These are phyloP conservation scores for Ocimum tenuiflorum DNA, from an alignment of 257 asterid genomes.

Conservation along the genomic window DNA sequence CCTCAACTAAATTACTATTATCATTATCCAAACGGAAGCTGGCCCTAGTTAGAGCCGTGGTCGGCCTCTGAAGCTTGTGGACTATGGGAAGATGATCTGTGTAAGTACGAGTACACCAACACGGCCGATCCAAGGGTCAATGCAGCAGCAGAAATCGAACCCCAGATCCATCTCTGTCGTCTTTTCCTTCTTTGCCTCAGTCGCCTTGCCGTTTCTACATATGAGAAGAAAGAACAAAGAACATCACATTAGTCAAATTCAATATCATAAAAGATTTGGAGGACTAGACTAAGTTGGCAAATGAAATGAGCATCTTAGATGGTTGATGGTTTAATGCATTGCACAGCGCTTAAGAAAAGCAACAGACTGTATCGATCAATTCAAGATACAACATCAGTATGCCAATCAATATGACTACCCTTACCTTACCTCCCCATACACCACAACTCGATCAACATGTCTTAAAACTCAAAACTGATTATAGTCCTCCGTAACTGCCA, in stretches of 20 bases:
- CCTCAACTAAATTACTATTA: slow-evolving; percentile 25
- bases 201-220: slow-evolving; percentile 61
- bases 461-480: background rate
- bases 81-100: slow-evolving; percentile 30
- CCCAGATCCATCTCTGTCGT: slow-evolving; percentile 63
- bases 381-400: background rate
- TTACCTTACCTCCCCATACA: background rate
- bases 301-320: too few relatives aligned
- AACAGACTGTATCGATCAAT: background rate
- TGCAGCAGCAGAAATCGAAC: slow-evolving; percentile 64
- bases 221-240: too few relatives aligned
- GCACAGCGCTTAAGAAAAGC: too few relatives aligned
- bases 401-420: background rate
- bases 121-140: slow-evolving; percentile 57
- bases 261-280: too few relatives aligned
- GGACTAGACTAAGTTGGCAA: too few relatives aligned
- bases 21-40: slow-evolving; percentile 18
- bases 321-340: too few relatives aligned
- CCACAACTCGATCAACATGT: background rate
- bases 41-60: slow-evolving; percentile 21
- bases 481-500: background rate
- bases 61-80: slow-evolving; percentile 25
- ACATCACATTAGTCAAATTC: too few relatives aligned
- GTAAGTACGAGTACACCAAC: slow-evolving; percentile 57
- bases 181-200: slow-evolving; percentile 64